phyloP scores from a whole-genome alignment of 2,329 filamentous ascomycete species.

The Colletotrichum eleusines region DNA sequence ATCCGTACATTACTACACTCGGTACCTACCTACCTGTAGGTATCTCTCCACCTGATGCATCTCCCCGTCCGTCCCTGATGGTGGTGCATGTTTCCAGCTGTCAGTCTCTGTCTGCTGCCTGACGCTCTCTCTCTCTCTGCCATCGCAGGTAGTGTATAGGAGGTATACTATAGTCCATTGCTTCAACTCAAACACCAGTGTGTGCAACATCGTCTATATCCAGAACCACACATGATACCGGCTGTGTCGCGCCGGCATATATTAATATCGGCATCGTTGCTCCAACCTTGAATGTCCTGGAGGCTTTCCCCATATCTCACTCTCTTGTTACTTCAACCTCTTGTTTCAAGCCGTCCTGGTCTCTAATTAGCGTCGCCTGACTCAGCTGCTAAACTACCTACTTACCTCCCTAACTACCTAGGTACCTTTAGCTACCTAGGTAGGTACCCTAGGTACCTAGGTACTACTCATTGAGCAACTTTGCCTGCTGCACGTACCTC shows the following conservation, averaged over 20 bases:
- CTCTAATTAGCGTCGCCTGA: constrained; percentile 23
- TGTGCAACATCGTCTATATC: neutral
- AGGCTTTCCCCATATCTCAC: neutral
- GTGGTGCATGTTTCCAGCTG: constrained; percentile 37
- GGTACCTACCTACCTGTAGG: no score
- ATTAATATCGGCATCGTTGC: neutral
- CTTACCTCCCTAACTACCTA: neutral
- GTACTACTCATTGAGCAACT: neutral
- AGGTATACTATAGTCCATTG: neutral
- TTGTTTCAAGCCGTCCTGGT: constrained; percentile 18
- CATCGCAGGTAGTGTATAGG: neutral
- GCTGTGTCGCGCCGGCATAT: neutral
- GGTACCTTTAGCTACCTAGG: neutral
- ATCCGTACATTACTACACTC: no score
- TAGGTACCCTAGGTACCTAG: neutral
- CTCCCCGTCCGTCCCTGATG: constrained; percentile 28
- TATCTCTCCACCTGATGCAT: constrained; percentile 25
- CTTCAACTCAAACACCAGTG: neutral
- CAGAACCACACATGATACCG: neutral
- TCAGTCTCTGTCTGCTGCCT: neutral
- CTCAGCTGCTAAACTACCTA: constrained; percentile 28
- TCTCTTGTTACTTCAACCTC: constrained; percentile 2
- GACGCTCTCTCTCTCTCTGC: neutral
- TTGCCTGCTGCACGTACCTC: neutral
- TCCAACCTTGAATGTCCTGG: constrained; percentile 11